A percentile compares a stretch with the other conserved stretches of the same genome.
Conservation (phyloP, 441 rosid genomes). For the Lepidium campestre region DNA sequence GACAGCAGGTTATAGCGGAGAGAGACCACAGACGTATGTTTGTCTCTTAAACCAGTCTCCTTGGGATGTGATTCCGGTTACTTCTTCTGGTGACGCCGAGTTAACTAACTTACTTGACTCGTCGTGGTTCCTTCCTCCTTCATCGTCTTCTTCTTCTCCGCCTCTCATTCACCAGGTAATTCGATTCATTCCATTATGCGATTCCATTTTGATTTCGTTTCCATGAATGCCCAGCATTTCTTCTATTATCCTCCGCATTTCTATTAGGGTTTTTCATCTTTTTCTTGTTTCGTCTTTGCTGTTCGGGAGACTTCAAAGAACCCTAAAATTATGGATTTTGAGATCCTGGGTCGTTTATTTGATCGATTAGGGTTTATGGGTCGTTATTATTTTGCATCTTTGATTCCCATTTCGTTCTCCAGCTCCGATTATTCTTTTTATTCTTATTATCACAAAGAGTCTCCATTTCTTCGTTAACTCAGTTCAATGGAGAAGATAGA, state of each 20-base stretch:
- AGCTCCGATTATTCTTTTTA: slow-evolving; percentile 23
- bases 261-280: slow-evolving; percentile 26
- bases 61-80: slow-evolving; percentile 82
- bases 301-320: slow-evolving; percentile 27
- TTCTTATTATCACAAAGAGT: neutral
- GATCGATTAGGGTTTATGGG: slow-evolving; percentile 45
- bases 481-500: slow-evolving; percentile 52
- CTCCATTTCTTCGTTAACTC: slow-evolving; percentile 3
- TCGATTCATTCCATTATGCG: neutral
- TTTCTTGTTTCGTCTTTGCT: neutral
- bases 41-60: slow-evolving; percentile 97
- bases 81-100: slow-evolving; percentile 17
- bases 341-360: slow-evolving; percentile 27
- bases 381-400: slow-evolving; percentile 31
- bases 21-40: slow-evolving; percentile 40
- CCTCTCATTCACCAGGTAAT: slow-evolving; percentile 41
- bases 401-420: slow-evolving; percentile 14
- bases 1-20: slow-evolving; percentile 32
- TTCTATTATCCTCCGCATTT: slow-evolving; percentile 26
- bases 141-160: slow-evolving; percentile 22
- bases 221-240: slow-evolving; percentile 27
- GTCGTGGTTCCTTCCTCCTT: slow-evolving; percentile 27
- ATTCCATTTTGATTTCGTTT: slow-evolving; percentile 15
- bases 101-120: slow-evolving; percentile 25
- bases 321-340: slow-evolving; percentile 50